Conservation (phyloP, 371 early-diverging fungal species). For the Gilbertella persicaria region DNA sequence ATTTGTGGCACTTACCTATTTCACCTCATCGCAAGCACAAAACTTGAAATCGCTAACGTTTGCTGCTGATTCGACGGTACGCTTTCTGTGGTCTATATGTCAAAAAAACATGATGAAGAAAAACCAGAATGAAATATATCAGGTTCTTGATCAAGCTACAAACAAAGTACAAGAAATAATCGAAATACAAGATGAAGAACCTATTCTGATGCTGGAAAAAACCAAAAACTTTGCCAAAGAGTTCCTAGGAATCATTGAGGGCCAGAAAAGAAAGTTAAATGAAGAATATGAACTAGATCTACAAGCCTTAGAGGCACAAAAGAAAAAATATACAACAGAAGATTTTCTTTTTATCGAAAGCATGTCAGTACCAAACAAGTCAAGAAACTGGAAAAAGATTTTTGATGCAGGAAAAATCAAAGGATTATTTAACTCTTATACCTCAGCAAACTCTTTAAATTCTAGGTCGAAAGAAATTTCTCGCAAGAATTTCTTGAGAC, state of each 20-base stretch:
- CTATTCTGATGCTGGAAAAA: constrained; percentile 8
- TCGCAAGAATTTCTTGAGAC: too few species aligned
- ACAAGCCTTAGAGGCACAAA: constrained; percentile 2
- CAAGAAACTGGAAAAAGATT: constrained; percentile 3
- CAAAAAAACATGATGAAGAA: constrained; percentile 5
- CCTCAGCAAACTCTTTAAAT: too few species aligned
- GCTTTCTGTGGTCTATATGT: constrained; percentile 9
- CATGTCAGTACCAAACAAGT: constrained; percentile 4
- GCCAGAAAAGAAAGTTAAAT: constrained; percentile 15
- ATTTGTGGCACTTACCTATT: constrained; percentile 15
- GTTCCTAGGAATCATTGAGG: constrained; percentile 8
- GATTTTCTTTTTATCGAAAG: constrained; percentile 7
- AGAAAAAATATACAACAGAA: constrained; percentile 3
- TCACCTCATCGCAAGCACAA: constrained; percentile 11
- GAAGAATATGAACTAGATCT: constrained; percentile 4
- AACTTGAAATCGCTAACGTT: constrained; percentile 10
- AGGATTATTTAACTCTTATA: too few species aligned
- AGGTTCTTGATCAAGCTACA: constrained; percentile 10
- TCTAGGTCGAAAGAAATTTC: too few species aligned
- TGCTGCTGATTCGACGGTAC: constrained; percentile 11
- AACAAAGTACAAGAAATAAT: constrained; percentile 10
- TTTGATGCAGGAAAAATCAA: background rate
- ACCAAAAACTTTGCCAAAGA: constrained; percentile 10
- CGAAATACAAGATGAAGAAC: constrained; percentile 9
- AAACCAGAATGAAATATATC: constrained; percentile 3